phyloP scores from a whole-genome alignment of 148 eudicot genomes.

The Fagopyrum homotropicum region DNA sequence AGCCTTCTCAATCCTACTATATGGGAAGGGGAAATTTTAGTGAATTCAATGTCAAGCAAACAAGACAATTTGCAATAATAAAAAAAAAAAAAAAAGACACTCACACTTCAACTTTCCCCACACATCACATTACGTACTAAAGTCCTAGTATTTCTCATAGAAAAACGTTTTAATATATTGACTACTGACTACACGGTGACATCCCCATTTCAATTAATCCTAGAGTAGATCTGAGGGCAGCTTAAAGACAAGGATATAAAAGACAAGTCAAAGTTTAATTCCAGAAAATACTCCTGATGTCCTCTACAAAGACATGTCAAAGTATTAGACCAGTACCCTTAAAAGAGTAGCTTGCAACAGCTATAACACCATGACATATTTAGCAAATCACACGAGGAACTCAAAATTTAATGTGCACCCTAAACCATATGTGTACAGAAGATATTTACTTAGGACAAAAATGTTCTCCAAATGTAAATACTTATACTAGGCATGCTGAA shows the following conservation, averaged over 20 bases:
- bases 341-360: constrained; percentile 27
- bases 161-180: background rate
- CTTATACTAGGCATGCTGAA: background rate
- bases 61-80: background rate
- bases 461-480: background rate
- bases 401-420: constrained; percentile 28
- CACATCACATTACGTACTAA: background rate
- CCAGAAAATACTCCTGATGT: too few species aligned
- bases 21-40: background rate
- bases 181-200: background rate
- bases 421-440: constrained; percentile 30
- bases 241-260: background rate
- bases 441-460: constrained; percentile 9
- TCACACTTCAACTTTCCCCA: background rate
- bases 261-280: background rate
- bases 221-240: background rate
- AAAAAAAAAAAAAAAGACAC: too few species aligned
- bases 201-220: background rate
- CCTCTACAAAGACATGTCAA: background rate
- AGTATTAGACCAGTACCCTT: constrained; percentile 31
- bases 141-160: too few species aligned
- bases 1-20: too few species aligned
- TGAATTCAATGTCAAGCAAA: background rate
- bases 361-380: constrained; percentile 28
- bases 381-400: constrained; percentile 29